phyloP scores from a whole-genome alignment of 2,329 filamentous ascomycete genomes.

The Trichophyton rubrum region DNA sequence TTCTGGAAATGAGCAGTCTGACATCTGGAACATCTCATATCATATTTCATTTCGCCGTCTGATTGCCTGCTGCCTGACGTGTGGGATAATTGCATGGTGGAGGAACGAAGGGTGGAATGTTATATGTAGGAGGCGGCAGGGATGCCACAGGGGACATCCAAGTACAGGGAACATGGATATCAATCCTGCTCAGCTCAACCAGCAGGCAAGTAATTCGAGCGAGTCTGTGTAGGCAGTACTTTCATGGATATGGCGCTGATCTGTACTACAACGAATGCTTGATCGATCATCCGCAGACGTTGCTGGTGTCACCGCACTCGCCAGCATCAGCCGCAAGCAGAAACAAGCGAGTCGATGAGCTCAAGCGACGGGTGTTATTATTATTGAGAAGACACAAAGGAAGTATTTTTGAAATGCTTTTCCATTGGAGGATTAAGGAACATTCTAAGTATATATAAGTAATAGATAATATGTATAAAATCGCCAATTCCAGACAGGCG shows the following conservation, averaged over 20 bases:
- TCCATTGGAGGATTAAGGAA: constrained; percentile 2
- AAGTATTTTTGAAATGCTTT: not conserved
- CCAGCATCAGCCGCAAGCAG: not conserved
- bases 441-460: not conserved
- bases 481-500: constrained; percentile 3
- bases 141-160: not conserved
- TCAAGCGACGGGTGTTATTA: not conserved
- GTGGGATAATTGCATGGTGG: not conserved
- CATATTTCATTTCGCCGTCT: not conserved
- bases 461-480: not conserved
- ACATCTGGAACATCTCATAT: not conserved
- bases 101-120: not conserved
- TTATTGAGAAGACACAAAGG: too few relatives aligned
- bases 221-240: not conserved
- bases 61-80: not conserved
- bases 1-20: not conserved
- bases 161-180: not conserved
- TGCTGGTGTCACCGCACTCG: not conserved
- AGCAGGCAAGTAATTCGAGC: too few relatives aligned
- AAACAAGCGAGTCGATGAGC: not conserved
- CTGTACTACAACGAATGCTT: not conserved
- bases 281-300: not conserved
- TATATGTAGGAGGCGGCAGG: too few relatives aligned
- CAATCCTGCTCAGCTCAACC: not conserved
- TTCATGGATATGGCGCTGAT: not conserved